phyloP scores from a whole-genome alignment of 2,329 filamentous ascomycete genomes.

The Tolypocladium cylindrosporum region DNA sequence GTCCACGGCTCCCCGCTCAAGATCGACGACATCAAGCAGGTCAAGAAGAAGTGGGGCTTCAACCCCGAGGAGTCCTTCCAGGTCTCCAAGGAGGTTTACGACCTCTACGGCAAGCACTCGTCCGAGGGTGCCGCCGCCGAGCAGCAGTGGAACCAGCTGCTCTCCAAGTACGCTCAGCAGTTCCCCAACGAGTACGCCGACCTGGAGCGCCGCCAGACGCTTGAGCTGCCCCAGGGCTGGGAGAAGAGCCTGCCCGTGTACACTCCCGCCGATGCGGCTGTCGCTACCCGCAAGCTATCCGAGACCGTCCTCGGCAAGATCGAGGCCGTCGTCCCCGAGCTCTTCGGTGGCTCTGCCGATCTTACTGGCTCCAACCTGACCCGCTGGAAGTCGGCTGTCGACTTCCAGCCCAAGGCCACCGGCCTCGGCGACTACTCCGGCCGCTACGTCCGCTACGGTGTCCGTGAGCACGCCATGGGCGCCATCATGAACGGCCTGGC shows the following conservation, averaged over 20 bases:
- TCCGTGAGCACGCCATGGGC: conserved; percentile 87
- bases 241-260: conserved; percentile 88
- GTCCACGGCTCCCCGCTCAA: conserved; percentile 96
- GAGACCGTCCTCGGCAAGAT: conserved; percentile 89
- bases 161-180: conserved; percentile 74
- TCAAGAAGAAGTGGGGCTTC: conserved; percentile 95
- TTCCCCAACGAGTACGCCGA: conserved; percentile 73
- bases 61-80: conserved; percentile 88
- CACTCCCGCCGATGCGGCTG: conserved; percentile 71
- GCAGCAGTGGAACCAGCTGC: conserved; percentile 89
- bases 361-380: conserved; percentile 98
- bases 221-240: conserved; percentile 90
- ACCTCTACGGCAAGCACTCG: conserved; percentile 76
- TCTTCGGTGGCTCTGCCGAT: conserved; percentile 93
- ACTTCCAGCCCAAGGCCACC: conserved; percentile 87
- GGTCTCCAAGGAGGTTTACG: conserved; percentile 91
- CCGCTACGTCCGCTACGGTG: conserved; percentile 87
- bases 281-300: conserved; percentile 92
- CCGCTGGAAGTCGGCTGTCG: conserved; percentile 90
- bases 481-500: conserved; percentile 91
- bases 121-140: conserved; percentile 80
- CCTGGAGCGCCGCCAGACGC: conserved; percentile 67
- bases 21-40: conserved; percentile 82
- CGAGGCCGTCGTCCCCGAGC: conserved; percentile 72
- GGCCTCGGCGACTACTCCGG: conserved; percentile 84